Evolutionary conservation across 768 basidiomycete genomes (phyloP).

Genomic region (Lentinula raphanica): DNA sequence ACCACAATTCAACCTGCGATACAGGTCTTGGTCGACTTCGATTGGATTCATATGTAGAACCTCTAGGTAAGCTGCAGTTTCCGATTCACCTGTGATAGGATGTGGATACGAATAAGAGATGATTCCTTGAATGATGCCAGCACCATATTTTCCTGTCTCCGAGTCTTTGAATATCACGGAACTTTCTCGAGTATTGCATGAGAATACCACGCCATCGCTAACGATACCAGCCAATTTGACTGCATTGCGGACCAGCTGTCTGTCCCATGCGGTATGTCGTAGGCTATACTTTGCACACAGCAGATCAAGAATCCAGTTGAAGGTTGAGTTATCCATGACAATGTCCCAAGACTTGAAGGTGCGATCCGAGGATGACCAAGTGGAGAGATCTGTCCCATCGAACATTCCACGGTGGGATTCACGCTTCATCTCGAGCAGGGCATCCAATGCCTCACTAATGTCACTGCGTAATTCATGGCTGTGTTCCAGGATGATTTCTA

Average conservation of each 20-base stretch:
- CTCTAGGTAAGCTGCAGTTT: neutral
- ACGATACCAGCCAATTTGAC: neutral
- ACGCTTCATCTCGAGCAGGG: slow-evolving; percentile 10
- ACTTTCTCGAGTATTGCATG: neutral
- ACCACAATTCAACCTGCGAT: neutral
- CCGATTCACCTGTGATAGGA: neutral
- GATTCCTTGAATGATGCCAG: neutral
- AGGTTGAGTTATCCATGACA: neutral
- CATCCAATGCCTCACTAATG: slow-evolving; percentile 7
- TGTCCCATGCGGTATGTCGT: neutral
- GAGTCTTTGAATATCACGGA: neutral
- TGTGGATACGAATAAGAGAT: neutral
- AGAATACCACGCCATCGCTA: neutral
- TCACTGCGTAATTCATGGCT: neutral
- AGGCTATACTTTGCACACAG: neutral
- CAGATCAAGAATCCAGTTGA: neutral
- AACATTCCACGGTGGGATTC: no score
- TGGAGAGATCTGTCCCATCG: neutral
- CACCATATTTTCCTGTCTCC: neutral
- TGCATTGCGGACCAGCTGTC: neutral
- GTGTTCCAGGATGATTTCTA: slow-evolving; percentile 11
- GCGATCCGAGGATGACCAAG: neutral
- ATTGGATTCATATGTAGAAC: neutral
- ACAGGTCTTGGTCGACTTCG: neutral
- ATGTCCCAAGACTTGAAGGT: neutral